Conservation (phyloP, 73 alveolate genomes). For the Uronychia binucleata region DNA sequence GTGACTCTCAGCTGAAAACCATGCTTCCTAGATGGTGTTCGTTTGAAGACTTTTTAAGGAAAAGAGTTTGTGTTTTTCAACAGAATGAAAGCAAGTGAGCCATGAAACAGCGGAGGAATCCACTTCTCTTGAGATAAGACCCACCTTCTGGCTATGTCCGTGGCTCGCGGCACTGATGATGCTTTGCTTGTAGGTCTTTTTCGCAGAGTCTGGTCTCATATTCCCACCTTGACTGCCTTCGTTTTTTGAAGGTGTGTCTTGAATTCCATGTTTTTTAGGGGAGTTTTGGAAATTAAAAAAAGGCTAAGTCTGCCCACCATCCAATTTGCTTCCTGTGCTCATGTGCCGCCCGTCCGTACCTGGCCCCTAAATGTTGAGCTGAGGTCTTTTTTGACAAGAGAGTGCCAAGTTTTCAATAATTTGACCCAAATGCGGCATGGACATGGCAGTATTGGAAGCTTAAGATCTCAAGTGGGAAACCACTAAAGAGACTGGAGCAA, state of each 20-base stretch:
- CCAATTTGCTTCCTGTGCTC: no score
- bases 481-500: background rate
- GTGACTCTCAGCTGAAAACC: background rate
- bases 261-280: no score
- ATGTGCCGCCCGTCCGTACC: no score
- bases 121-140: background rate
- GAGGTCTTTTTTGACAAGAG: background rate
- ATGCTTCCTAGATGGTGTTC: background rate
- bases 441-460: background rate
- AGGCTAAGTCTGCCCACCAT: no score
- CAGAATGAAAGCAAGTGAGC: background rate
- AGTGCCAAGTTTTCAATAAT: background rate
- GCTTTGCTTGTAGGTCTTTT: no score
- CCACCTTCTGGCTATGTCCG: background rate
- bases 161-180: no score
- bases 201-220: no score
- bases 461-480: background rate
- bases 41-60: background rate
- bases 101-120: background rate
- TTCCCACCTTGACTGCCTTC: no score
- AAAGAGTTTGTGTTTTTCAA: background rate
- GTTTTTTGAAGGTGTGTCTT: no score
- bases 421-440: background rate
- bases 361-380: no score
- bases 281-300: no score